Base-by-base conservation (phyloP, 139 green algal species). In the Chlorella sorokiniana region DNA sequence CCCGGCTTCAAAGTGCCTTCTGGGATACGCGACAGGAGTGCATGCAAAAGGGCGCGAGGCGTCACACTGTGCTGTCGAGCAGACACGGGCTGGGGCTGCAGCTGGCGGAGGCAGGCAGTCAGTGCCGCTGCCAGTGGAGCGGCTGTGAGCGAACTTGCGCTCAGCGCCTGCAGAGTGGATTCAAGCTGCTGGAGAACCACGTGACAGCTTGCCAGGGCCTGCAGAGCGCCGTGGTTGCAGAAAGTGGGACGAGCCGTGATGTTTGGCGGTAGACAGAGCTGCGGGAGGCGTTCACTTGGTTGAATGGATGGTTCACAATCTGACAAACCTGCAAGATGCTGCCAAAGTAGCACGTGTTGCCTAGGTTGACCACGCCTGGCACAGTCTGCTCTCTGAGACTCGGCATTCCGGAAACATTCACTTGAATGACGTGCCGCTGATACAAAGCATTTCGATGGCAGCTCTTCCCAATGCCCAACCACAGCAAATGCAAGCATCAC, bases 261-360 rank as follows among this genome's bases (percentile, higher is more conserved):
- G n/a, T n/a, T n/a, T n/a, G n/a, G n/a, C n/a, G n/a, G n/a, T n/a
- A n/a, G n/a, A n/a, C n/a, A n/a, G n/a, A n/a, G n/a, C n/a, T n/a
- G n/a, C n/a, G n/a, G n/a, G n/a, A n/a, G n/a, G n/a, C n/a, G n/a
- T 59, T 25, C 48, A 59, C 48, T 59, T 59, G 48, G n/a, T n/a
- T n/a, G n/a, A 48, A n/a, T 31, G 33, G 14, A 25, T 25, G 11
- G 52, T 18, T 61, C 3, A 61, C 8, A 61, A 3, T 3, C 52
- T 29, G 8, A 22, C 3, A 23, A 61, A 84, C 83, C 83, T 87
- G 83, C 3, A 87, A 42, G 0, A 69, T 52, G 3, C 59, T 37
- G 27, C 73, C 76, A 23, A 85, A 37, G 23, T 62, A 87, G 71
- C 83, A 87, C 11, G 78, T 85, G 62, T 87, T 85, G 51, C 83